Base-by-base conservation (phyloP, 306 rosid species). In the Rubus idaeus region DNA sequence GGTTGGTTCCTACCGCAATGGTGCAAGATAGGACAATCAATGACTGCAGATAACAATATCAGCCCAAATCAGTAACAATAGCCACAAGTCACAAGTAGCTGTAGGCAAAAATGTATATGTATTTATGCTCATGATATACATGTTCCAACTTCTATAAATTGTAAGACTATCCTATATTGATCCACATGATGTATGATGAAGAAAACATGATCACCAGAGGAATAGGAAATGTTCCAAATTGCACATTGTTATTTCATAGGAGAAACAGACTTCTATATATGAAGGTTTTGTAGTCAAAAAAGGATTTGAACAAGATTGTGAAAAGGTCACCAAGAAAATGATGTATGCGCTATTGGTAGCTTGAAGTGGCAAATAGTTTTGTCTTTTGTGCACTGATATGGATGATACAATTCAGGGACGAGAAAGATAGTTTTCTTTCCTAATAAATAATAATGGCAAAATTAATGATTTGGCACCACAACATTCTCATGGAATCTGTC, bases 1-100 rank as follows among this genome's bases (percentile, higher is more conserved):
- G 93, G 88, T 92, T 92, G 77, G 95, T 90, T 57, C 97, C 97
- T 1, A 92, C 93, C 3, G 97, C 97, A 35, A 90, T 92, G 18
- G 79, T 73, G 91, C 96, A 92, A 18, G 93, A 92, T 56, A 88
- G 75, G 57, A 82, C 65, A 75, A 90, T 92, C 84, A 92, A 89
- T 53, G 84, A 17, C 95, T 90, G 91, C 93, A 83, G 53, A 81
- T 12, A 80, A n/a, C 64, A 79, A 70, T 23, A 78, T 80, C 62
- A 60, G 47, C 76, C 64, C 79, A 69, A 74, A 70, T 78, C 66
- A 81, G 62, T 77, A 70, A 82, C 63, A 9, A 64, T 57, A 41
- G 70, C 74, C 71, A 77, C 68, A 85, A 73, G 73, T 55, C 46
- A 77, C 47, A 17, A 18, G 10, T 70, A 58, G 66, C 51, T 2